Conservation (phyloP, 495 filamentous ascomycete genomes). For the Neurospora pannonica region DNA sequence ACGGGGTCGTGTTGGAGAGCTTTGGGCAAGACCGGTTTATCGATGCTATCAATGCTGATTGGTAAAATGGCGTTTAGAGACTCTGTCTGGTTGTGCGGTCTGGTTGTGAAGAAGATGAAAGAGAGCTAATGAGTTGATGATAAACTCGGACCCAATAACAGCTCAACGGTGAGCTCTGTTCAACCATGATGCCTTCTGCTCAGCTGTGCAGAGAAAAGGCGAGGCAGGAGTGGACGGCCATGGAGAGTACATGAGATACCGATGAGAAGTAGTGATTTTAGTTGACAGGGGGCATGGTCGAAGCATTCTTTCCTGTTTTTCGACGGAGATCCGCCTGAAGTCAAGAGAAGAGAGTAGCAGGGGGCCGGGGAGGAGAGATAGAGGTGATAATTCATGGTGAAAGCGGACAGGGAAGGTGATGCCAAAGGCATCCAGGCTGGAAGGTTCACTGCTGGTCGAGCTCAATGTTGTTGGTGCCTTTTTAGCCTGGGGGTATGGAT, state of each 20-base stretch:
- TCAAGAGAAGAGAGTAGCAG: background rate
- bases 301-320: background rate
- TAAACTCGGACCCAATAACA: background rate
- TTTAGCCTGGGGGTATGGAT: too few relatives aligned
- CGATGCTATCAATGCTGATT: background rate
- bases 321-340: background rate
- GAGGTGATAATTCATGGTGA: background rate
- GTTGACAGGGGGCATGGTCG: background rate
- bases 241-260: background rate
- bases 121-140: background rate
- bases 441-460: too few relatives aligned
- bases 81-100: background rate
- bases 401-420: background rate
- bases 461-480: too few relatives aligned
- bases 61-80: background rate
- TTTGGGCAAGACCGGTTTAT: background rate
- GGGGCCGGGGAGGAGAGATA: background rate
- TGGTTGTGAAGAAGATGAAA: background rate
- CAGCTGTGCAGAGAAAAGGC: background rate
- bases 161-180: background rate
- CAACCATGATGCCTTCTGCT: background rate
- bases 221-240: background rate
- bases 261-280: too few relatives aligned
- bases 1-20: background rate
- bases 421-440: background rate